phyloP scores from a whole-genome alignment of 2,329 filamentous ascomycete species.

The Botrytis galanthina region DNA sequence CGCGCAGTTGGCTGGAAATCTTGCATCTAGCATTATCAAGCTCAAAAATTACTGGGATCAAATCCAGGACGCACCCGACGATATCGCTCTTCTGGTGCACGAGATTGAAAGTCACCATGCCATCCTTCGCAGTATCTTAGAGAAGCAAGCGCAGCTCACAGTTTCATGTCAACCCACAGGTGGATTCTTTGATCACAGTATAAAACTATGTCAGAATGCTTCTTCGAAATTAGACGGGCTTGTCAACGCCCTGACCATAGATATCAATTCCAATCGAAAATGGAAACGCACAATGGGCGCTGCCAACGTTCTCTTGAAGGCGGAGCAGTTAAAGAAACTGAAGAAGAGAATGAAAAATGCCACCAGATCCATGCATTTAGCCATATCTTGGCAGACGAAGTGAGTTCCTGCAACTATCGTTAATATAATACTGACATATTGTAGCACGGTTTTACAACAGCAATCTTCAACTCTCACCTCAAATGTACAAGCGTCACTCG shows the following conservation, averaged over 20 bases:
- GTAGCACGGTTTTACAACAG: not conserved
- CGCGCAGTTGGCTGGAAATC: constrained; percentile 19
- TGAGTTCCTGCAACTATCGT: not conserved
- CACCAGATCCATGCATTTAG: constrained; percentile 10
- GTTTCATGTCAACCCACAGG: not conserved
- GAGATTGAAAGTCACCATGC: constrained; percentile 21
- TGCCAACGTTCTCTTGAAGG: constrained; percentile 19
- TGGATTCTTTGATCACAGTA: constrained; percentile 5
- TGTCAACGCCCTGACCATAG: constrained; percentile 9
- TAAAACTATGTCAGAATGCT: constrained; percentile 22
- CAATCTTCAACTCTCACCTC: not conserved
- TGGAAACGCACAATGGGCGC: constrained; percentile 21
- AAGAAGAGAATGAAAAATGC: constrained; percentile 23
- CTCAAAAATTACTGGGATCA: constrained; percentile 26
- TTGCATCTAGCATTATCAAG: constrained; percentile 23
- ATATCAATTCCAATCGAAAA: constrained; percentile 18
- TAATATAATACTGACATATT: not conserved
- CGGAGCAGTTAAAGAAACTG: constrained; percentile 22
- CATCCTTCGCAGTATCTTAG: constrained; percentile 20
- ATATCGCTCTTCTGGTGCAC: constrained; percentile 20
- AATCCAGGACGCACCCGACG: constrained; percentile 23
- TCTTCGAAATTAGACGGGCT: constrained; percentile 11
- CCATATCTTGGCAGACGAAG: constrained; percentile 22
- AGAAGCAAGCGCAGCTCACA: constrained; percentile 10
- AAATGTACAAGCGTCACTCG: not conserved